These are phyloP conservation scores for Castanea sativa DNA, from an alignment of 306 rosid genomes.

Conservation along the genomic window DNA sequence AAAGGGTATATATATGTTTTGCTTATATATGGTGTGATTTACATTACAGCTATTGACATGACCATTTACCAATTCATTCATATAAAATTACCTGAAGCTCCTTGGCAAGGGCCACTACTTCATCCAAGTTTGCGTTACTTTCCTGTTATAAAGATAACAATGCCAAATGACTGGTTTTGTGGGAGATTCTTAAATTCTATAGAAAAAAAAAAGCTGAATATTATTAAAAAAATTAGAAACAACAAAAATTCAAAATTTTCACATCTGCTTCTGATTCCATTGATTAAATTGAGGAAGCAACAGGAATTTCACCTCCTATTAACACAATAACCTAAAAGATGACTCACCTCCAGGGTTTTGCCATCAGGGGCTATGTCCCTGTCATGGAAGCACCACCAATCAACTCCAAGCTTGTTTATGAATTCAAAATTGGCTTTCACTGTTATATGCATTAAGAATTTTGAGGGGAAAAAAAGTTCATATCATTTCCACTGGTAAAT, in stretches of 20 bases:
- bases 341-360: slow-evolving; percentile 60
- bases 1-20: too few species aligned
- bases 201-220: not conserved
- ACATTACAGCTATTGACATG: not conserved
- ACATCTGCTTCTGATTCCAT: not conserved
- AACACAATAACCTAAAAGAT: not conserved
- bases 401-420: slow-evolving; percentile 83
- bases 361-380: slow-evolving; percentile 94
- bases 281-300: not conserved
- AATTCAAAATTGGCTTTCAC: slow-evolving; percentile 96
- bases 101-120: slow-evolving; percentile 80
- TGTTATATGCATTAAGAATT: slow-evolving; percentile 22
- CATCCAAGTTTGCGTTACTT: slow-evolving; percentile 87
- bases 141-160: slow-evolving; percentile 48
- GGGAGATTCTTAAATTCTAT: not conserved
- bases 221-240: not conserved
- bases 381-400: slow-evolving; percentile 92
- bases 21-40: not conserved
- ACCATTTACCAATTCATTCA: slow-evolving; percentile 1
- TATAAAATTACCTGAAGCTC: slow-evolving; percentile 75
- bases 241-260: not conserved
- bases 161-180: slow-evolving; percentile 17
- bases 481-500: slow-evolving; percentile 1
- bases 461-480: not conserved
- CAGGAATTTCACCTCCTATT: not conserved